A percentile compares a stretch with the other conserved stretches of the same genome.
Evolutionary conservation across 2,329 filamentous ascomycete genomes (phyloP).

Genomic region (Neurospora crassa): DNA sequence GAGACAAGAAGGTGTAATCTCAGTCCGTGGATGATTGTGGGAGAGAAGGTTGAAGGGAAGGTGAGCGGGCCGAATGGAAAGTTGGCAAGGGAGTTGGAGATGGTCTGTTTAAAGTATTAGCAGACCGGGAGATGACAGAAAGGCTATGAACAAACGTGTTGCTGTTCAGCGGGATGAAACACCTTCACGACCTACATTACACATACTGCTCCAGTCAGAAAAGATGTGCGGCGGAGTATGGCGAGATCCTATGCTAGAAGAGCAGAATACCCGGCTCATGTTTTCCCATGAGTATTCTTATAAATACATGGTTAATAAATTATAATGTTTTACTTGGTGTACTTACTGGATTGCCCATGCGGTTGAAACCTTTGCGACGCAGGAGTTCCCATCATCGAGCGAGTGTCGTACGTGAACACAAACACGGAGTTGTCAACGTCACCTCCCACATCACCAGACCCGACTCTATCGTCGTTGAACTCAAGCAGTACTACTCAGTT

Average conservation of each 20-base stretch:
- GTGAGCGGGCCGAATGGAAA: conserved; percentile 12
- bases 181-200: neutral
- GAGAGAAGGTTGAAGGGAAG: conserved; percentile 7
- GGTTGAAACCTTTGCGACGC: neutral
- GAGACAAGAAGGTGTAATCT: conserved; percentile 11
- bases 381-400: neutral
- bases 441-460: neutral
- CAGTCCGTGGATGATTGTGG: conserved; percentile 19
- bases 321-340: neutral
- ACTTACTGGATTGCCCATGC: neutral
- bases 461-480: neutral
- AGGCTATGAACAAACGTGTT: neutral
- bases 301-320: neutral
- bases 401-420: neutral
- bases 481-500: neutral
- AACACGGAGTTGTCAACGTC: neutral
- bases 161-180: neutral
- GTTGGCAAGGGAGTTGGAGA: conserved; percentile 9
- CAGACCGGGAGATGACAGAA: neutral
- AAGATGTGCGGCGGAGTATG: neutral
- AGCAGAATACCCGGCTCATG: neutral
- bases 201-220: neutral
- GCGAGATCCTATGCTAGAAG: neutral
- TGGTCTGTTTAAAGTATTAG: neutral
- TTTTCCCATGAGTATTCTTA: neutral